phyloP scores from a whole-genome alignment of 495 filamentous ascomycete genomes.

The Pseudotulostoma volvatum region DNA sequence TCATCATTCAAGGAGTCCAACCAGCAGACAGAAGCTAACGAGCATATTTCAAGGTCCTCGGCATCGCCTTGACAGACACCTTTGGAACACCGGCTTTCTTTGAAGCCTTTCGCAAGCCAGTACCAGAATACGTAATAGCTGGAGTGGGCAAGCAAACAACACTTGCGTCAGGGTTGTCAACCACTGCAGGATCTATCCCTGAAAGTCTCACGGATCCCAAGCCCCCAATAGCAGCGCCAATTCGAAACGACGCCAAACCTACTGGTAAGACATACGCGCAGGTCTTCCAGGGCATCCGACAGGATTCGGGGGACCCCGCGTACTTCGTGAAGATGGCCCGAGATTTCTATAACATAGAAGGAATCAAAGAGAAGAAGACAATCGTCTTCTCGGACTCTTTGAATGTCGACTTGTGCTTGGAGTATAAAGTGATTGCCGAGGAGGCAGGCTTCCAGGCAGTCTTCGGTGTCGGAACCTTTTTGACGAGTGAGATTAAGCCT shows the following conservation, averaged over 20 bases:
- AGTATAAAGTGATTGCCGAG: conserved; percentile 73
- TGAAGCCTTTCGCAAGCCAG: conserved; percentile 56
- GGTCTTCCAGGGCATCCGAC: conserved; percentile 72
- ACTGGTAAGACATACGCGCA: conserved; percentile 54
- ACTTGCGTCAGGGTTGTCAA: conserved; percentile 15
- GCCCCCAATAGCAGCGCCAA: conserved; percentile 16
- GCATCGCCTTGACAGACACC: conserved; percentile 92
- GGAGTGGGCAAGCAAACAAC: conserved; percentile 16
- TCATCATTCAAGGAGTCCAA: background rate
- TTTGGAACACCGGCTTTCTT: conserved; percentile 90
- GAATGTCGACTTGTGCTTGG: conserved; percentile 75
- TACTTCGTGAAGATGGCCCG: conserved; percentile 69
- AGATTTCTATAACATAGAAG: conserved; percentile 64
- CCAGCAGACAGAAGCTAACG: too few relatives aligned
- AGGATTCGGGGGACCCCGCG: conserved; percentile 85
- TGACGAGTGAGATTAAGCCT: conserved; percentile 48
- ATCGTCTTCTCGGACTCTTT: conserved; percentile 97
- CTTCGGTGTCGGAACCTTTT: conserved; percentile 88
- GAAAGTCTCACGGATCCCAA: conserved; percentile 16
- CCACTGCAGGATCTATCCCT: conserved; percentile 10
- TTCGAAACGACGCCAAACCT: conserved; percentile 5
- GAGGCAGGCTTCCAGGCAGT: conserved; percentile 62
- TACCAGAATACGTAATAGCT: conserved; percentile 25
- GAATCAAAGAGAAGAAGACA: conserved; percentile 68
- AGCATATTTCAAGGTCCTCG: conserved; percentile 46